These are phyloP conservation scores for Verticillium alfalfae DNA, from an alignment of 2,329 filamentous ascomycete species.

Conservation along the genomic window DNA sequence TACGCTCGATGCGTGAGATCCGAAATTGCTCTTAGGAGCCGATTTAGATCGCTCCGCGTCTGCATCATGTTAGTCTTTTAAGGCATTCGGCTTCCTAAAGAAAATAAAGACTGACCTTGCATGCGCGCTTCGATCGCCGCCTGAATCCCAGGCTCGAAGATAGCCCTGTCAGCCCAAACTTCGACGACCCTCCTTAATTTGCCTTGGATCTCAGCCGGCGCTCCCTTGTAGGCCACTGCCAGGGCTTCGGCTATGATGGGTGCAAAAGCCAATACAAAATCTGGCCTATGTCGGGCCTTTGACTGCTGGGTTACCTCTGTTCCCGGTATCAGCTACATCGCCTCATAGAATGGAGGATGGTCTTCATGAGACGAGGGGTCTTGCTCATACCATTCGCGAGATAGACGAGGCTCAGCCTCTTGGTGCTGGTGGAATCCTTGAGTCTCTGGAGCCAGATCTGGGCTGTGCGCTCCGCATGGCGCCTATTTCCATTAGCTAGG, in stretches of 20 bases:
- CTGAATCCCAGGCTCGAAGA: conserved; percentile 79
- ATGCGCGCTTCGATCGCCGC: conserved; percentile 74
- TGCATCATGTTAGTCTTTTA: conserved; percentile 21
- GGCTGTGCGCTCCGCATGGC: conserved; percentile 87
- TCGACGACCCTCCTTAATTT: conserved; percentile 88
- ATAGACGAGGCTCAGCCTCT: conserved; percentile 87
- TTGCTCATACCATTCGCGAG: conserved; percentile 75
- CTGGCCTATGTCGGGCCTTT: conserved; percentile 84
- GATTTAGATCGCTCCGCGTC: conserved; percentile 59
- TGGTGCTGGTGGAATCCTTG: conserved; percentile 79
- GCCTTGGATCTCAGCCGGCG: conserved; percentile 76
- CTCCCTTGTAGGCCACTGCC: conserved; percentile 83
- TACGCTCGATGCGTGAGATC: conserved; percentile 41
- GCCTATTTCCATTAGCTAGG: conserved; percentile 42
- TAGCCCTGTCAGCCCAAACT: conserved; percentile 82
- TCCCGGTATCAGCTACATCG: too few species aligned
- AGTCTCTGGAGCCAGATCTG: conserved; percentile 87
- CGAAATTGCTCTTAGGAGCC: conserved; percentile 43
- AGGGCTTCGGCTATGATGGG: conserved; percentile 91
- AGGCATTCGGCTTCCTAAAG: background rate
- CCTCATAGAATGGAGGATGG: too few species aligned
- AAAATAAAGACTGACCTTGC: conserved; percentile 52
- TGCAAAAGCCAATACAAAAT: conserved; percentile 88
- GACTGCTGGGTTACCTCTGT: conserved; percentile 94
- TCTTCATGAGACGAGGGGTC: too few species aligned